Percentiles rank a stretch among this genome's conserved stretches.
Conservation (phyloP, 1,139 yeast genomes). For the Hanseniaspora uvarum region DNA sequence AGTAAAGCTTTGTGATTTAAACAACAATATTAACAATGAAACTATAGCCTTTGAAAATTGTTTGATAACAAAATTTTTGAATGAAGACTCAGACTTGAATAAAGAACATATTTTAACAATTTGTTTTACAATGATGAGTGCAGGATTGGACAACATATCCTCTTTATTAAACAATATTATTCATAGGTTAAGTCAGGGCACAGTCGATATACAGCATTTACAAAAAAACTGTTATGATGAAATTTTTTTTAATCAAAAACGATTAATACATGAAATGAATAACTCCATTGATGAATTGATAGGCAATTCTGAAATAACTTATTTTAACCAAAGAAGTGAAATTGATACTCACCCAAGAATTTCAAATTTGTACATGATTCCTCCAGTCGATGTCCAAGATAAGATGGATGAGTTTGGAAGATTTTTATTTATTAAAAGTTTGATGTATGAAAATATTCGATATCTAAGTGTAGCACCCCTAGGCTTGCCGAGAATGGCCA, state of each 20-base stretch:
- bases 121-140: constrained; percentile 16
- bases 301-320: background rate
- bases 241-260: background rate
- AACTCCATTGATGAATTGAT: background rate
- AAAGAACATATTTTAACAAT: constrained; percentile 6
- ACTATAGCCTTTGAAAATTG: constrained; percentile 1
- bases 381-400: background rate
- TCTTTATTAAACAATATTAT: constrained; percentile 1
- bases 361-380: background rate
- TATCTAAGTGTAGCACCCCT: constrained; percentile 10
- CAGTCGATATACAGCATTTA: background rate
- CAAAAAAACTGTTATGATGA: background rate
- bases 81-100: background rate
- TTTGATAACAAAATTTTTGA: background rate
- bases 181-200: background rate
- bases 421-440: background rate
- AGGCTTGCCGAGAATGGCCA: constrained; percentile 9
- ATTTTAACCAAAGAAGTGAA: background rate
- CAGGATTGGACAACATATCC: constrained; percentile 10
- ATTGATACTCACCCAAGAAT: background rate
- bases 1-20: background rate
- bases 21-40: background rate
- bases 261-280: background rate
- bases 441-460: constrained; percentile 2
- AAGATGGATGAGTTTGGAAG: constrained; percentile 6